Conservation (phyloP, 2,329 filamentous ascomycete species). For the Cordyceps militaris region DNA sequence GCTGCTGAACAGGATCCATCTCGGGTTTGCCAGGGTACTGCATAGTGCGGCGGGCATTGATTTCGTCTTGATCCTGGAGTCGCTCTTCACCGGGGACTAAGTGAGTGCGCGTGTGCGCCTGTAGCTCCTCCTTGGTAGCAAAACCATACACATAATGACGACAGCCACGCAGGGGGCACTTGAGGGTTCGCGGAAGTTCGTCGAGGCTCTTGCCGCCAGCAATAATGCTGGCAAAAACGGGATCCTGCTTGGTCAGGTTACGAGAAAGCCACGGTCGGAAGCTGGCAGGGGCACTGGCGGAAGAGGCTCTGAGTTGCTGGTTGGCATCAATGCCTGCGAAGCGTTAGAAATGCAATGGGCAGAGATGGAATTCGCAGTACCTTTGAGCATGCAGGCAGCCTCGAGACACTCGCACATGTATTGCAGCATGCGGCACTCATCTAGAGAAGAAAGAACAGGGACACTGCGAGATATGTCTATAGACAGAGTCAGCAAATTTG, state of each 20-base stretch:
- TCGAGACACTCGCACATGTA: conserved; percentile 11
- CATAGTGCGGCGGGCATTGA: conserved; percentile 27
- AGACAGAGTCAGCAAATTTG: not conserved
- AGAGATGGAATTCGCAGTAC: not conserved
- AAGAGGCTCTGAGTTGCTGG: conserved; percentile 7
- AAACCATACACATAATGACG: conserved; percentile 54
- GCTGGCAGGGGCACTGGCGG: conserved; percentile 7
- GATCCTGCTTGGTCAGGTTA: conserved; percentile 10
- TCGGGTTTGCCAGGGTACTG: conserved; percentile 8
- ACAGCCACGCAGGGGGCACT: conserved; percentile 49
- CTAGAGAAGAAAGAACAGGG: conserved; percentile 2
- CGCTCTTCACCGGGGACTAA: conserved; percentile 27
- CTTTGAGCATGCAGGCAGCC: conserved; percentile 10
- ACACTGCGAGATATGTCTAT: not conserved
- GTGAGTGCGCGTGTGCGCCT: conserved; percentile 44
- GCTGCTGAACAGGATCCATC: conserved; percentile 4
- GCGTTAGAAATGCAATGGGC: not conserved
- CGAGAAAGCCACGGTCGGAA: conserved; percentile 11
- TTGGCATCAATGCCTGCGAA: conserved; percentile 10
- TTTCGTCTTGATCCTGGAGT: conserved; percentile 25
- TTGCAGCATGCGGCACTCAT: conserved; percentile 11
- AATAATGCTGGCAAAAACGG: conserved; percentile 7
- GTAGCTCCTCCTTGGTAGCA: conserved; percentile 41
- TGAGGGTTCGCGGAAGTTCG: conserved; percentile 30
- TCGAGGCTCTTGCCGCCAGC: not conserved